Base-by-base conservation (phyloP, 2,329 filamentous ascomycete genomes). In the Spiromastix sp. region DNA sequence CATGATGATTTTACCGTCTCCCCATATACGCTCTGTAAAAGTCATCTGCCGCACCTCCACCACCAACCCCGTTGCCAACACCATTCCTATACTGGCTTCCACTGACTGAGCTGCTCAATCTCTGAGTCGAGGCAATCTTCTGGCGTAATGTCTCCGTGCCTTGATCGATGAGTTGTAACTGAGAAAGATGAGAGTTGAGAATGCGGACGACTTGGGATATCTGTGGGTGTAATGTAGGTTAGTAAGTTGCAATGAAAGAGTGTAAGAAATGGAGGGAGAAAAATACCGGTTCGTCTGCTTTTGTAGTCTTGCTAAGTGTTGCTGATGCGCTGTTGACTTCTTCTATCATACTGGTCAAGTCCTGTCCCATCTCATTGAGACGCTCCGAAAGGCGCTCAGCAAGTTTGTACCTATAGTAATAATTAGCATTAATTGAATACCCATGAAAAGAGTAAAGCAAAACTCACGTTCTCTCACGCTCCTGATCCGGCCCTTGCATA, bases 271-370 rank as follows among this genome's bases (percentile, higher is more conserved):
- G 34, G 26, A 44, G 46, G 32, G 52, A 57, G 53, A 25, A 50
- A 45, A 40, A 55, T 50, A 72, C 85, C 47, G 84, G 84, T 61
- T 91, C 85, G 57, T 91, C 84, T 18, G 84, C 75, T 61, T 93
- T 93, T 61, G 74, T 81, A 39, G 82, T 85, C 71, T 93, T 94
- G 70, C 78, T 89, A 46, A 98, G 66, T 16, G 79, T 85, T 36
- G 83, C 74, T n/a, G 85, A 91, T 42, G 93, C 89, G 48, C 80
- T 77, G 56, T 98, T 98, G 56, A 98, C 93, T 61, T 96, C 91
- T 55, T 93, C 87, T 49, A 98, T 93, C 86, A 98, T 96, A 63
- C 85, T 89, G 31, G 77, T 79, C 43, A 98, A 69, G 55, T 94
- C 86, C 55, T 85, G 84, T 53, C 85, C 86, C 77, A 96, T 93